A percentile compares a stretch with the other conserved stretches of the same genome.
These are phyloP conservation scores for Trichoderma breve DNA, from an alignment of 2,329 filamentous ascomycete genomes.

Conservation along the genomic window DNA sequence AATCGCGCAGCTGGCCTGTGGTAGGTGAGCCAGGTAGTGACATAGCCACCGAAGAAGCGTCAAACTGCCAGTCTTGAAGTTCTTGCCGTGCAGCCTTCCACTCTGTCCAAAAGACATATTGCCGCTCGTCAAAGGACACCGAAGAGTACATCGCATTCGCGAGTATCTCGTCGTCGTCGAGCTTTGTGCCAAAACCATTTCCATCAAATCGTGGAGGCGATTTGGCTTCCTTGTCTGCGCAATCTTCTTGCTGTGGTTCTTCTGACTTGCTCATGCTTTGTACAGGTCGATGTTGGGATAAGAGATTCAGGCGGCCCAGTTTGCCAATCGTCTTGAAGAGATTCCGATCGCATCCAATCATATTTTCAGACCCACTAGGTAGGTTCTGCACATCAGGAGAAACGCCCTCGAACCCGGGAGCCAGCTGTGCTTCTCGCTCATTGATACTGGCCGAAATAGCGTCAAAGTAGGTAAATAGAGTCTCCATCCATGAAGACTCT, in stretches of 20 bases:
- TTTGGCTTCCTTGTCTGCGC: constrained; percentile 13
- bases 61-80: constrained; percentile 79
- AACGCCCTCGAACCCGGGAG: constrained; percentile 61
- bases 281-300: constrained; percentile 68
- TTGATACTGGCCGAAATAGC: constrained; percentile 90
- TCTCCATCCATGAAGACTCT: constrained; percentile 85
- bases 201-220: constrained; percentile 60
- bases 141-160: constrained; percentile 34
- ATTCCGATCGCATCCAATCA: constrained; percentile 81
- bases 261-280: constrained; percentile 34
- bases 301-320: constrained; percentile 78
- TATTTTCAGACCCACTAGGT: constrained; percentile 70
- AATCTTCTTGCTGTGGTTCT: constrained; percentile 27
- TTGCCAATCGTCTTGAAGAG: constrained; percentile 84
- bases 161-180: constrained; percentile 55
- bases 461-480: constrained; percentile 92
- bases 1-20: constrained; percentile 65
- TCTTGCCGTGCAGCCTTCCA: constrained; percentile 77
- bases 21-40: constrained; percentile 52
- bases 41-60: constrained; percentile 50
- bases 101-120: constrained; percentile 74
- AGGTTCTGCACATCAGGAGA: constrained; percentile 48
- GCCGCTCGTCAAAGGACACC: constrained; percentile 54
- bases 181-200: constrained; percentile 59
- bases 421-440: constrained; percentile 81